phyloP scores from a whole-genome alignment of 352 stramenopile genomes.

The Phytophthora citricola region DNA sequence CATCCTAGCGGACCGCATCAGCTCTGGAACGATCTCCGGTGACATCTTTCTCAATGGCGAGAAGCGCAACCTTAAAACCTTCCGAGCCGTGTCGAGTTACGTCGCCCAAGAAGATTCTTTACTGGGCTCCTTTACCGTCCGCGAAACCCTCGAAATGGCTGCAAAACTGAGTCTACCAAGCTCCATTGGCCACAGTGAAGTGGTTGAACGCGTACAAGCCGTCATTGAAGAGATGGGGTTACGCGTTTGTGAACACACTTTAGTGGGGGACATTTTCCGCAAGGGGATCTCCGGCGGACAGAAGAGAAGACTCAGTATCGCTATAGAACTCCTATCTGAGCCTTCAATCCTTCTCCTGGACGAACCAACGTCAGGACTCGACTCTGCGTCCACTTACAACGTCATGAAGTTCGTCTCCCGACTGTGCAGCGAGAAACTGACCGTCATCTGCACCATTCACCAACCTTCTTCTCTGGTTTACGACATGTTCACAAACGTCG shows the following conservation, averaged over 20 bases:
- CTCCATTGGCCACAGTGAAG: constrained; percentile 38
- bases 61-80: constrained; percentile 38
- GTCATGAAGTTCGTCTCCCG: constrained; percentile 84
- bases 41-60: constrained; percentile 56
- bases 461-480: constrained; percentile 71
- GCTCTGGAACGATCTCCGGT: constrained; percentile 41
- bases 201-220: constrained; percentile 53
- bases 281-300: constrained; percentile 90
- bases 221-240: constrained; percentile 77
- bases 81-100: constrained; percentile 58
- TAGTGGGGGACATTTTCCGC: constrained; percentile 83
- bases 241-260: constrained; percentile 51
- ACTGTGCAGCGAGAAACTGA: constrained; percentile 64
- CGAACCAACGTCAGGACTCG: constrained; percentile 92
- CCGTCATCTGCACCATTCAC: constrained; percentile 90
- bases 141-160: constrained; percentile 71
- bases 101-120: constrained; percentile 64
- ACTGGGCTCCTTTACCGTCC: constrained; percentile 67
- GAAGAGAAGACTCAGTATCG: constrained; percentile 94
- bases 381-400: constrained; percentile 86
- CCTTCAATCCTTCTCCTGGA: constrained; percentile 95
- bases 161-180: constrained; percentile 55
- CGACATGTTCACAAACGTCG: constrained; percentile 68
- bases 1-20: constrained; percentile 57
- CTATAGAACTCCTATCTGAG: constrained; percentile 92